A percentile compares a stretch with the other conserved stretches of the same genome.
Conservation (phyloP, 1,139 yeast genomes). For the Yamadazyma membranifaciens region DNA sequence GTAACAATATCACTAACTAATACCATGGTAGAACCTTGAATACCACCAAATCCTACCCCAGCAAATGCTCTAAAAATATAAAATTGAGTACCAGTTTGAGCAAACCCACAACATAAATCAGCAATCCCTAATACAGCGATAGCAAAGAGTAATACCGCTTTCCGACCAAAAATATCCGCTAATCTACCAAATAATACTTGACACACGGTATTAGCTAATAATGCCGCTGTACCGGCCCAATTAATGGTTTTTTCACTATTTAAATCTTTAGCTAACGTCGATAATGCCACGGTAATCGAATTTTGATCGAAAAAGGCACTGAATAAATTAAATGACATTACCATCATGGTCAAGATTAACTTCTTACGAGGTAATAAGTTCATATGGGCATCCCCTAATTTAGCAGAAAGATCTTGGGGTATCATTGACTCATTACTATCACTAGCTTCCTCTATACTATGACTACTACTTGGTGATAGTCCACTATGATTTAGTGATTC, state of each 20-base stretch:
- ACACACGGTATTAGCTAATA: conserved; percentile 45
- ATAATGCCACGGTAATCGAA: conserved; percentile 39
- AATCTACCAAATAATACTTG: conserved; percentile 46
- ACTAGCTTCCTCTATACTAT: background rate
- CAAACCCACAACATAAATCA: conserved; percentile 43
- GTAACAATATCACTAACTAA: conserved; percentile 44
- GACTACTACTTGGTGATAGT: no score
- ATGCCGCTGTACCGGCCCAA: conserved; percentile 53
- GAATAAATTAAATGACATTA: conserved; percentile 25
- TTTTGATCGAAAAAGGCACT: conserved; percentile 44
- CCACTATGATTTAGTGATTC: no score
- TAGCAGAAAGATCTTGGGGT: conserved; percentile 23
- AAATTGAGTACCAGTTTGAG: conserved; percentile 38
- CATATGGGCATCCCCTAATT: conserved; percentile 37
- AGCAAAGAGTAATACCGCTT: conserved; percentile 32
- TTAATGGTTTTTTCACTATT: conserved; percentile 38
- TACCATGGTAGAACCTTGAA: conserved; percentile 41
- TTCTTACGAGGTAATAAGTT: conserved; percentile 32
- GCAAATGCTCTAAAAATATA: conserved; percentile 44
- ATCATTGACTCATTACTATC: background rate
- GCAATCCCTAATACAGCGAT: conserved; percentile 32
- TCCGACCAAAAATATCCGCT: conserved; percentile 46
- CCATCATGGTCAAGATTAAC: conserved; percentile 27
- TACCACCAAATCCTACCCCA: conserved; percentile 47
- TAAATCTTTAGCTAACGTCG: conserved; percentile 35